Base-by-base conservation (phyloP, 148 eudicot species). In the Pharnaceum exiguum region DNA sequence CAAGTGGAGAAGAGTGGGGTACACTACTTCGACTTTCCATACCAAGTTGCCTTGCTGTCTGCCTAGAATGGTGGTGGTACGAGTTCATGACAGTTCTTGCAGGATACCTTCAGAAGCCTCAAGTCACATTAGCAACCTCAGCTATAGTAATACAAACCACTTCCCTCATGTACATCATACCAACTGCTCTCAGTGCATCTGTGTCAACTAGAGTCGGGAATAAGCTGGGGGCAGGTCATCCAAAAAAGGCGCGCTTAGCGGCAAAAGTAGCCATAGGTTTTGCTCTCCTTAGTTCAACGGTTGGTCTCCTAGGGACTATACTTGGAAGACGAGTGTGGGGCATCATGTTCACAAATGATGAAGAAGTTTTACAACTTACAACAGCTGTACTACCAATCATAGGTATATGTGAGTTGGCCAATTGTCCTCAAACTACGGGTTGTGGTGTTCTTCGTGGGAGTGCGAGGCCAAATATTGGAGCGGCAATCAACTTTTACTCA, bases 51-150 rank as follows among this genome's bases (percentile, higher is more conserved):
- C 56, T 89, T 22, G 83, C 75, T 5, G 85, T 89, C 38, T 89
- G 96, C 62, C 53, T 89, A 51, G 96, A 89, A 48, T 89, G 96
- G 96, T 89, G 96, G 96, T 89, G 96, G 96, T 89, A 89, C 21
- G 93, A 89, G 57, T 68, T 89, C 57, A 85, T 89, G 96, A 89
- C 89, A 47, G 76, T 89, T 63, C 63, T 89, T 12, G 84, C 94
- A 3, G 94, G 96, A 45, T 89, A 85, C 69, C 80, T 89, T 15
- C 39, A 60, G 45, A 76, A 76, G 15, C 96, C 96, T 22, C 75
- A 78, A 43, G 77, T 82, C 32, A 63, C 89, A 11, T 85, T 89
- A 13, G 94, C 96, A 21, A 77, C 94, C 51, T 68, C 96, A 44
- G 96, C 87, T 36, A 80, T 85, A 65, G 85, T 89, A 17, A 82